Evolutionary conservation across 805 yeast genomes (phyloP).

Genomic region (Zygoascus biomembranicola): DNA sequence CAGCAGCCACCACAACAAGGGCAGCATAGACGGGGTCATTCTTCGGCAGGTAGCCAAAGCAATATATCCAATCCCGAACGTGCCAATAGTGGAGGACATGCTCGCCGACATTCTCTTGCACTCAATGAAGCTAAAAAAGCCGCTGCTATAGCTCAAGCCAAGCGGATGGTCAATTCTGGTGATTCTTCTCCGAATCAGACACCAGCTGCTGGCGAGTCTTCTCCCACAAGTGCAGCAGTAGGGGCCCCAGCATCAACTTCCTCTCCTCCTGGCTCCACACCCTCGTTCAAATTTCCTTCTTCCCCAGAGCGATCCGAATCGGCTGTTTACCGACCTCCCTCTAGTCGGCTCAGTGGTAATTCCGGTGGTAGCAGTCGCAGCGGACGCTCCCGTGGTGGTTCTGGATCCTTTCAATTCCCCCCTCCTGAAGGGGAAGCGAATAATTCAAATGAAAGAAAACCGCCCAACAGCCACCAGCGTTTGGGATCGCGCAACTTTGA

Average conservation of each 20-base stretch:
- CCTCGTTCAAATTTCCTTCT: constrained; percentile 22
- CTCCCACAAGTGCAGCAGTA: constrained; percentile 2
- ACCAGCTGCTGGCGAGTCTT: constrained; percentile 1
- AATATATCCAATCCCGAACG: constrained; percentile 6
- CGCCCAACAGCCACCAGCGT: constrained; percentile 38
- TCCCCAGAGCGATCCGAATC: constrained; percentile 8
- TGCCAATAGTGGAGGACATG: constrained; percentile 47
- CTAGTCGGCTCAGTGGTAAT: background rate
- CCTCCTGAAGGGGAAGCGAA: constrained; percentile 26
- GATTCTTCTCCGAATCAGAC: constrained; percentile 6
- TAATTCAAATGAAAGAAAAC: constrained; percentile 18
- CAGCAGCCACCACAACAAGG: background rate
- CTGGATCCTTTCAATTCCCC: constrained; percentile 56
- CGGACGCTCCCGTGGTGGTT: constrained; percentile 4
- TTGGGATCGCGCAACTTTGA: constrained; percentile 25
- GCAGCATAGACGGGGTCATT: constrained; percentile 25
- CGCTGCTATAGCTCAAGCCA: constrained; percentile 86
- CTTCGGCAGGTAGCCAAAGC: background rate
- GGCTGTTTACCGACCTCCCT: constrained; percentile 4
- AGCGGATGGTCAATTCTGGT: constrained; percentile 25
- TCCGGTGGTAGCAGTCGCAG: background rate
- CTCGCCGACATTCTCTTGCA: constrained; percentile 87
- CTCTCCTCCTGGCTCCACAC: constrained; percentile 6
- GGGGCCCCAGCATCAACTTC: constrained; percentile 6
- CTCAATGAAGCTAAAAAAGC: constrained; percentile 90